phyloP scores from a whole-genome alignment of 176 grass and related monocot species.

The Ampelocalamus luodianensis region DNA sequence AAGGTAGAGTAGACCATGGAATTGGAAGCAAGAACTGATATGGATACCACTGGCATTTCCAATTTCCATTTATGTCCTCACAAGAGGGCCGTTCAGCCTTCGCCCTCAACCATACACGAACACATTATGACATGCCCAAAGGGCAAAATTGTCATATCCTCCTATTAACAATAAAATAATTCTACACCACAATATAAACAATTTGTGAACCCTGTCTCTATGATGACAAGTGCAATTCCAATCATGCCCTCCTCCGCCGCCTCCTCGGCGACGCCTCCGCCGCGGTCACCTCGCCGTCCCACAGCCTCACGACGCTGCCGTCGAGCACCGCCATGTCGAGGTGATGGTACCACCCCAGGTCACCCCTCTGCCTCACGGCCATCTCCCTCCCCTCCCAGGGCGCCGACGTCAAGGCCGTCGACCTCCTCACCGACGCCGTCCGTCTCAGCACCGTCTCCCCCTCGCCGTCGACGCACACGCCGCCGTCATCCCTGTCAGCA shows the following conservation, averaged over 20 bases:
- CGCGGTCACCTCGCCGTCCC: constrained; percentile 51
- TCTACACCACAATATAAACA: constrained; percentile 33
- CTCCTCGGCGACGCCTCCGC: constrained; percentile 1
- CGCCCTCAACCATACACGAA: not conserved
- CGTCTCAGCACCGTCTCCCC: constrained; percentile 1
- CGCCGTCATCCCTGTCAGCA: not conserved
- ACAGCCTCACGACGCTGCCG: constrained; percentile 66
- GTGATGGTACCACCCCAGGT: constrained; percentile 68
- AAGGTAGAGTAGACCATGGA: constrained; percentile 1
- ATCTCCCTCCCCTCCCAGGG: constrained; percentile 51
- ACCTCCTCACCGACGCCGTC: constrained; percentile 13
- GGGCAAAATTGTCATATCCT: constrained; percentile 21
- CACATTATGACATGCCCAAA: constrained; percentile 7
- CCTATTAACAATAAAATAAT: constrained; percentile 3
- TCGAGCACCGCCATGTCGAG: constrained; percentile 62
- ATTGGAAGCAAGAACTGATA: constrained; percentile 1
- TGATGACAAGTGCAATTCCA: constrained; percentile 23
- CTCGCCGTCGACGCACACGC: not conserved
- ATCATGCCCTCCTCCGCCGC: constrained; percentile 5
- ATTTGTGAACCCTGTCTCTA: constrained; percentile 15
- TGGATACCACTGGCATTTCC: constrained; percentile 33
- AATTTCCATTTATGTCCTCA: constrained; percentile 32
- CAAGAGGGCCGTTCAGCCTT: not conserved
- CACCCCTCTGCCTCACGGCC: constrained; percentile 32
- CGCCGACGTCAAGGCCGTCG: not conserved